Percentiles rank a stretch among this genome's conserved stretches.
Evolutionary conservation across 208 protist species (phyloP).

Genomic region (Leishmania turanica): DNA sequence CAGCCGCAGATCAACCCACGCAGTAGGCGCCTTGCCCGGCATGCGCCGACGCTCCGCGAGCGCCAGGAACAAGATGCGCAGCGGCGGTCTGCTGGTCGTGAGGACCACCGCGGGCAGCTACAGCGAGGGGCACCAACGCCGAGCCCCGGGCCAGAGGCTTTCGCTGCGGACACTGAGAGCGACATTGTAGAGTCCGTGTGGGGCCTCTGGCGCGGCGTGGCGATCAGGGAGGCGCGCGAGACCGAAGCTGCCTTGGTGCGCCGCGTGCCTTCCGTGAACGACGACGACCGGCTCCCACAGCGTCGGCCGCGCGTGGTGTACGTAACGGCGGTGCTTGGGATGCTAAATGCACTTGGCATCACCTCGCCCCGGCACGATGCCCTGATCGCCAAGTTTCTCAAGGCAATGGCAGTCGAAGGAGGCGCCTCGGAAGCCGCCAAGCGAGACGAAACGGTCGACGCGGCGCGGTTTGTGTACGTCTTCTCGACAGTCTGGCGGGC

Average conservation of each 20-base stretch:
- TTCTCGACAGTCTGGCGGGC: slow-evolving; percentile 46
- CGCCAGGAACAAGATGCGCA: slow-evolving; percentile 29
- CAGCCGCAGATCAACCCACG: slow-evolving; percentile 32
- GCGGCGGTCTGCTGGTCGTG: not conserved
- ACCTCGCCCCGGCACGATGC: slow-evolving; percentile 23
- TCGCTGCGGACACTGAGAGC: not conserved
- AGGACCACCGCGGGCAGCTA: not conserved
- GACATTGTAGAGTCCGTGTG: slow-evolving; percentile 16
- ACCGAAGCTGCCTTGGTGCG: slow-evolving; percentile 3
- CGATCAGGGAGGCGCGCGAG: slow-evolving; percentile 9
- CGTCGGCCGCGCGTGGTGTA: slow-evolving; percentile 24
- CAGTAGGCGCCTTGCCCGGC: slow-evolving; percentile 28
- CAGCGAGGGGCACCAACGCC: not conserved
- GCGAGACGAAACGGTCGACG: slow-evolving; percentile 11
- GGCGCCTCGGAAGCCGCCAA: not conserved
- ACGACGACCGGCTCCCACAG: not conserved
- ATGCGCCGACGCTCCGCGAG: slow-evolving; percentile 32
- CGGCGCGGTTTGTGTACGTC: slow-evolving; percentile 48
- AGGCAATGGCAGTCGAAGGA: slow-evolving; percentile 25
- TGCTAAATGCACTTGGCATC: slow-evolving; percentile 28
- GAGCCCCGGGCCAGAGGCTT: not conserved
- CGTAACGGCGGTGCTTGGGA: slow-evolving; percentile 22
- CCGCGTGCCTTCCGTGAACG: not conserved
- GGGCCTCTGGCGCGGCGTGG: slow-evolving; percentile 26
- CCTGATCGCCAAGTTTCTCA: slow-evolving; percentile 50